Evolutionary conservation across 179 eudicot genomes (phyloP).

Genomic region (Patellifolia procumbens): DNA sequence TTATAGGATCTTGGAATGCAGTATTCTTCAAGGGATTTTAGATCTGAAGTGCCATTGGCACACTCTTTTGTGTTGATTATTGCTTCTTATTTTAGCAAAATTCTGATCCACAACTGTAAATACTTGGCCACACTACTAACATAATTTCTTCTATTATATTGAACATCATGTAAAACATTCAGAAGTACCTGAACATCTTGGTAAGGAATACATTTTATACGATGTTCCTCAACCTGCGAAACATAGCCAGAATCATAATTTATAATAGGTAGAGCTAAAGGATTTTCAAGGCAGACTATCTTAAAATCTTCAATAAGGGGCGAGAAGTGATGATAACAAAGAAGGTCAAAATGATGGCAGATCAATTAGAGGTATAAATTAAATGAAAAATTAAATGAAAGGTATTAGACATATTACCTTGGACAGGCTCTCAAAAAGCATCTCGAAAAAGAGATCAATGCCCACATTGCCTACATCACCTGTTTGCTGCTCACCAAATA

Average conservation of each 20-base stretch:
- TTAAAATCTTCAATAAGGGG: not conserved
- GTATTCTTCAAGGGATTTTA: not conserved
- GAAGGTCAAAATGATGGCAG: not conserved
- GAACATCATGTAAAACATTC: not conserved
- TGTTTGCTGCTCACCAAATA: conserved; percentile 96
- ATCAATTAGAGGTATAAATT: not conserved
- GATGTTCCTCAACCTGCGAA: conserved; percentile 87
- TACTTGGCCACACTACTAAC: not conserved
- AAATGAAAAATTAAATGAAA: too few relatives aligned
- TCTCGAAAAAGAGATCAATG: conserved; percentile 95
- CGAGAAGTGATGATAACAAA: too few relatives aligned
- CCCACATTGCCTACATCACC: conserved; percentile 98
- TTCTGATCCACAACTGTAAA: not conserved
- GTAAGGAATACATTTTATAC: conserved; percentile 69
- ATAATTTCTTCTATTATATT: not conserved
- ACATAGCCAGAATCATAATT: conserved; percentile 22
- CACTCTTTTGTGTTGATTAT: not conserved
- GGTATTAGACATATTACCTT: conserved; percentile 48
- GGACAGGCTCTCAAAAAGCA: conserved; percentile 95
- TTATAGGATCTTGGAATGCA: not conserved
- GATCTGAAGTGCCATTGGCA: conserved; percentile 3
- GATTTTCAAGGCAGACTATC: conserved; percentile 3
- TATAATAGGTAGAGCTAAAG: not conserved
- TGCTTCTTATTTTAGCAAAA: not conserved
- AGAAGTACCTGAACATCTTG: conserved; percentile 71